Evolutionary conservation across 768 basidiomycete species (phyloP), one percentile per base, ranked within the genome.

Genomic region (Udeniomyces megalosporus): DNA sequence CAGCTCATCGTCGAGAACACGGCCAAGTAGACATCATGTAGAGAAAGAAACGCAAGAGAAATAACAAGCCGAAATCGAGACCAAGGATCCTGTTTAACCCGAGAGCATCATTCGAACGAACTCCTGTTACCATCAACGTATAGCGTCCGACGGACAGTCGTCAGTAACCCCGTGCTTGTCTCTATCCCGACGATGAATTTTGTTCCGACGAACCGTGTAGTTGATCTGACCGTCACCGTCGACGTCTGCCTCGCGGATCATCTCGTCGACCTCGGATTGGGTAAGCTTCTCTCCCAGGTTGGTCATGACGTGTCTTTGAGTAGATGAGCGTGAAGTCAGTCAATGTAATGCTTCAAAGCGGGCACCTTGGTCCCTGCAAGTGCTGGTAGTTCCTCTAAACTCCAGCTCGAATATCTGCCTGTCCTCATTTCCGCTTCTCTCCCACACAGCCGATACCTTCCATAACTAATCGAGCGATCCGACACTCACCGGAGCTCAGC

Each of bases 181-280:
- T 69, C 69, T n/a, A 35, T 22, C 15, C 10, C 22, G 4, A 2
- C 22, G 12, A 4, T 5, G 35, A 4, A 24, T 14, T 26, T 10
- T 44, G 26, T 17, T 42, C 8, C 10, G 60, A 56, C 62, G 34
- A 12, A 59, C 57, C 45, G 57, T 24, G 58, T 64, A 64, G 63
- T 66, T 65, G 61, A 71, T 69, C 76, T 88, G 86, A n/a, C 88
- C 88, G 73, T 90, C 88, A 56, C 91, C 90, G 70, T 95, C 88
- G 55, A 88, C 80, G 72, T 95, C 90, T 61, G 90, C 91, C 76
- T 95, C 91, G 59, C 89, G 83, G 72, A 95, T 95, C 90, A 95
- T 92, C 78, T 92, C 90, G 65, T 88, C 86, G 66, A 92, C 88
- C 75, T 93, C 90, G 8, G 71, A 78, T 67, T 91, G 88, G 14